phyloP scores from a whole-genome alignment of 352 stramenopile species.

The Peronosclerospora sorghi region DNA sequence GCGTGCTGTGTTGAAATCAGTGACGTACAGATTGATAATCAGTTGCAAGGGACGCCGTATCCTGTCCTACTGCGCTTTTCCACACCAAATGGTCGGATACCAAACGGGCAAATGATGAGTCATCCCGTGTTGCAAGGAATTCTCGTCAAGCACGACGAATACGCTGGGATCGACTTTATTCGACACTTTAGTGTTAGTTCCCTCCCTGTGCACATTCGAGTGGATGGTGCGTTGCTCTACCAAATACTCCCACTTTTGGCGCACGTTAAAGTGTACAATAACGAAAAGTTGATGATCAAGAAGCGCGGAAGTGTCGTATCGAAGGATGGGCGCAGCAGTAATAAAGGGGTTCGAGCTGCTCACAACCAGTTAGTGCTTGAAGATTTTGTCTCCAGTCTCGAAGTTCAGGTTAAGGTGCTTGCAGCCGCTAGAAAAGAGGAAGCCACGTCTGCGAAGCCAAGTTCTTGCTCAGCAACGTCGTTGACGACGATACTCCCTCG shows the following conservation, averaged over 20 bases:
- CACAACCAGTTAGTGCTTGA: slow-evolving; percentile 45
- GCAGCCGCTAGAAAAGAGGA: slow-evolving; percentile 58
- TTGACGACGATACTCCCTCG: slow-evolving; percentile 21
- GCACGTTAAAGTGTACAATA: slow-evolving; percentile 36
- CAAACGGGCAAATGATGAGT: slow-evolving; percentile 37
- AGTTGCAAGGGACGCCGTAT: slow-evolving; percentile 71
- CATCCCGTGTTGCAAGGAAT: slow-evolving; percentile 63
- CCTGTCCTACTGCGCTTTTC: slow-evolving; percentile 79
- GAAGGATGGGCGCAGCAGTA: slow-evolving; percentile 16
- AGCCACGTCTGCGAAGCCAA: slow-evolving; percentile 27
- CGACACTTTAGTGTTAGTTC: slow-evolving; percentile 65
- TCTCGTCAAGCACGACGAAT: slow-evolving; percentile 80
- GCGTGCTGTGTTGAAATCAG: slow-evolving; percentile 57
- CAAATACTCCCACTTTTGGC: slow-evolving; percentile 58
- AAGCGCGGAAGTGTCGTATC: slow-evolving; percentile 18
- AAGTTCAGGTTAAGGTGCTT: slow-evolving; percentile 60
- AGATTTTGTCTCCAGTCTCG: slow-evolving; percentile 64
- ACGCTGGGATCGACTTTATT: slow-evolving; percentile 82
- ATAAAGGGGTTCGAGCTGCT: slow-evolving; percentile 22
- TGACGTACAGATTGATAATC: slow-evolving; percentile 84
- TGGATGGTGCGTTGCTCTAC: slow-evolving; percentile 73
- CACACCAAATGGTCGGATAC: slow-evolving; percentile 37
- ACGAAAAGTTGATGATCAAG: slow-evolving; percentile 7
- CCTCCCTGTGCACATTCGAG: slow-evolving; percentile 65
- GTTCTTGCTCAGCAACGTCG: slow-evolving; percentile 21